Evolutionary conservation across 139 green algal genomes (phyloP), one percentile per base, ranked within the genome.

Genomic region (Tetraselmis chui): DNA sequence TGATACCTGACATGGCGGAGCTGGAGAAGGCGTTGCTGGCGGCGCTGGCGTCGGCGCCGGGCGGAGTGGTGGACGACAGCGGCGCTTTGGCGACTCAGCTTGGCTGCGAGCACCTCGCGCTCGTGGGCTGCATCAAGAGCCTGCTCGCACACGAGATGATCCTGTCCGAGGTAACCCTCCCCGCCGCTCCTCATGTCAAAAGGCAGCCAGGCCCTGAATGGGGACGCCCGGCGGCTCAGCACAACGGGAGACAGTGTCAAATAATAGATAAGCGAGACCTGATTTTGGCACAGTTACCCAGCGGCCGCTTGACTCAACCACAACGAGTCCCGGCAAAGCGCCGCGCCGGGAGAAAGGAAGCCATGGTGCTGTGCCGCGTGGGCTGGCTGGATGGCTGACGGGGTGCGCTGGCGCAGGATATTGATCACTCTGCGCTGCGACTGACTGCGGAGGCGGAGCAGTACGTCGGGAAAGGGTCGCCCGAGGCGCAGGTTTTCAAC

Each of bases 51-150:
- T n/a, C n/a, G n/a, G n/a, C n/a, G n/a, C n/a, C n/a, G n/a, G n/a
- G n/a, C n/a, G n/a, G n/a, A n/a, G n/a, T n/a, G n/a, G n/a, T n/a
- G n/a, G n/a, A n/a, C n/a, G n/a, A n/a, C n/a, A n/a, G n/a, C n/a
- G n/a, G n/a, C n/a, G n/a, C 0, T 94, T 92, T 79, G 94, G 92
- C 1, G 79, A 45, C 23, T 77, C 27, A 22, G 32, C 85, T 0
- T 76, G 85, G 25, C 77, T 91, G 32, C 1, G 91, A 96, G 25
- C 94, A 98, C 84, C 85, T 87, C 5, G 87, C 75, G 23, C 58
- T 98, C 0, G 95, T 97, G 25, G 93, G 95, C 24, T 59, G 89
- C 1, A 93, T 98, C 27, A 97, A 97, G 87, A 95, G 89, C 28
- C 84, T 98, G 31, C 31, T 90, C 23, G 83, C 93, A 0, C 83